Conservation (phyloP, 164 flowering plant genomes). For the Magnolia changhungtana region DNA sequence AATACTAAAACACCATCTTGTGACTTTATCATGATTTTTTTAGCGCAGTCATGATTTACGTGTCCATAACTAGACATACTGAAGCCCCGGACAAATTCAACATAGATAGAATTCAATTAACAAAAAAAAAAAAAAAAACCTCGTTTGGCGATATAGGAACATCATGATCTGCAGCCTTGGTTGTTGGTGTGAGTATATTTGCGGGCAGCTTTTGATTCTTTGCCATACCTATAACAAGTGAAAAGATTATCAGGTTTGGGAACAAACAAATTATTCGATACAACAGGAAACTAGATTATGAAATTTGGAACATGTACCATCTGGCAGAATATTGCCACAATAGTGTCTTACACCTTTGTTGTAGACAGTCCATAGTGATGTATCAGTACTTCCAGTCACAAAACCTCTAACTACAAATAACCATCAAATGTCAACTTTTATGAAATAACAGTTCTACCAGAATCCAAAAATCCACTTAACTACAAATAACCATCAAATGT, state of each 20-base stretch:
- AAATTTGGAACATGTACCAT: slow-evolving; percentile 43
- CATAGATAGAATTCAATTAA: too few relatives aligned
- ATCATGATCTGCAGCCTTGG: slow-evolving; percentile 93
- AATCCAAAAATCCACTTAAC: slow-evolving; percentile 33
- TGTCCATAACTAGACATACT: too few relatives aligned
- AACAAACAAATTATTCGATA: neutral
- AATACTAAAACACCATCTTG: neutral
- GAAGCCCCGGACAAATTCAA: too few relatives aligned
- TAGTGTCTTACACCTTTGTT: slow-evolving; percentile 81
- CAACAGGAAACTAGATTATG: neutral
- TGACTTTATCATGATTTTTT: neutral
- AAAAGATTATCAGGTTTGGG: slow-evolving; percentile 8
- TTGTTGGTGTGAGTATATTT: slow-evolving; percentile 93
- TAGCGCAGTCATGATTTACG: neutral
- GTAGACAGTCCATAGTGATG: slow-evolving; percentile 97
- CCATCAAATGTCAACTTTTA: neutral
- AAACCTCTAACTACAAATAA: slow-evolving; percentile 71
- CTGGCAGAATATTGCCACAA: slow-evolving; percentile 87
- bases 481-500: slow-evolving; percentile 26
- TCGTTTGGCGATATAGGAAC: slow-evolving; percentile 86
- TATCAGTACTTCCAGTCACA: slow-evolving; percentile 96
- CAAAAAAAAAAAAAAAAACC: slow-evolving; percentile 33
- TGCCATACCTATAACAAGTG: slow-evolving; percentile 50
- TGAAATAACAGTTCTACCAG: neutral
- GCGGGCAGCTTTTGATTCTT: slow-evolving; percentile 76